Evolutionary conservation across 805 yeast species (phyloP), one percentile per base, ranked within the genome.

Genomic region (Ogataea zsoltii): DNA sequence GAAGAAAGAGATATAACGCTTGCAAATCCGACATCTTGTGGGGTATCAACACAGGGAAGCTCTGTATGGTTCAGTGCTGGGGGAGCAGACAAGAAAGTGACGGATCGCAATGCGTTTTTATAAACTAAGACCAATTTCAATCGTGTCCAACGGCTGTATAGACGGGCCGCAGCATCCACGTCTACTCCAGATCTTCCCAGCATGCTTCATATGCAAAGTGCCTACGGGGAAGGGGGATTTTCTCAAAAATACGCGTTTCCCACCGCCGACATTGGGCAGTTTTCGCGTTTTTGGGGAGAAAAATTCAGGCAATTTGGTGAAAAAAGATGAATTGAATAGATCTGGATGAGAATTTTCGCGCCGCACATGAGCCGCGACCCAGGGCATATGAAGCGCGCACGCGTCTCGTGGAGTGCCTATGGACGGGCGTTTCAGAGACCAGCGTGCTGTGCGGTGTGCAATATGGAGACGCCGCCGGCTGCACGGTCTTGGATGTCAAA

Each of bases 1-100:
- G 71, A 33, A 80, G 63, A 57, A 82, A 82, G 33, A 72, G 61
- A 49, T 71, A 67, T 41, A 82, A 70, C 10, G 85, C 85, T 57
- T 72, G 69, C 37, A 65, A 56, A 54, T 71, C 74, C 10, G 74
- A 69, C 75, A 71, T 71, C 5, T 11, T 29, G 26, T 3, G 7
- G 18, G 16, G 18, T 28, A 28, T n/a, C 25, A 21, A 21, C 9
- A 21, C 9, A 6, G 25, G 7, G 25, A 21, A 9, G 9, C 25
- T 21, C n/a, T n/a, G n/a, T n/a, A n/a, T n/a, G n/a, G n/a, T n/a
- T n/a, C n/a, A n/a, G n/a, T n/a, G n/a, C 25, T 21, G 25, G 25
- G 25, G 25, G 25, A 21, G 9, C 7, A 21, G 7, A 21, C 25
- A 21, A 21, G 25, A 21, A 28, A 28, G 31, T 28, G 31, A 28